Base-by-base conservation (phyloP, 2,329 filamentous ascomycete genomes). In the Penicillium sumatraense region DNA sequence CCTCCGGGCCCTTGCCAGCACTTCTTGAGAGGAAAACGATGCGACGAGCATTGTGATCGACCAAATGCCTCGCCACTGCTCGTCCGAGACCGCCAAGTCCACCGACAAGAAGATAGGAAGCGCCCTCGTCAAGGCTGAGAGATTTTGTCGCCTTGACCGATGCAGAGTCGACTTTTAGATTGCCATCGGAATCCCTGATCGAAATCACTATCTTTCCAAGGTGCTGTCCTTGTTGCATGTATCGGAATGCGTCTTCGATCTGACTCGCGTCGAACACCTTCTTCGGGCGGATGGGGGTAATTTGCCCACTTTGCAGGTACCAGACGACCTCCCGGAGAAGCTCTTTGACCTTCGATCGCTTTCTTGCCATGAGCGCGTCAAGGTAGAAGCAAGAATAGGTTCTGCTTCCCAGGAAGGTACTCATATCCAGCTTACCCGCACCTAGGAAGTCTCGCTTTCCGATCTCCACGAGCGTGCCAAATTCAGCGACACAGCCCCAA, bases 171-270 rank as follows among this genome's bases (percentile, higher is more conserved):
- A 35, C 2, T 48, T 16, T 23, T 3, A 41, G 5, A 14, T 53
- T 13, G 18, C 10, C 18, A 8, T 29, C 13, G 18, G 24, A 21
- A 13, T 41, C 16, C 2, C 33, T 11, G 9, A 56, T 47, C 2
- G 50, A 40, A 2, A 63, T 21, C 1, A 80, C 72, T 20, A 80
- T 70, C 53, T 80, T 80, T 2, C 78, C 78, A 16, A 75, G 76
- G 53, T 80, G 76, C 1, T 64, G 60, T 1, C 75, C 77, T 1
- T 63, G 65, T 51, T 79, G 75, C 68, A 81, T 72, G 20, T 58
- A 64, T 0, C 74, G 61, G 56, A 81, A 78, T 0, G 76, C 76
- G 5, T 72, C 65, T 13, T 68, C 55, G 1, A 77, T 54, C 1
- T 74, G 1, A 46, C 38, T 20, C 0, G 36, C 71, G 69, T 3